Base-by-base conservation (phyloP, 1,139 yeast species). In the Candida pseudocylindracea region DNA sequence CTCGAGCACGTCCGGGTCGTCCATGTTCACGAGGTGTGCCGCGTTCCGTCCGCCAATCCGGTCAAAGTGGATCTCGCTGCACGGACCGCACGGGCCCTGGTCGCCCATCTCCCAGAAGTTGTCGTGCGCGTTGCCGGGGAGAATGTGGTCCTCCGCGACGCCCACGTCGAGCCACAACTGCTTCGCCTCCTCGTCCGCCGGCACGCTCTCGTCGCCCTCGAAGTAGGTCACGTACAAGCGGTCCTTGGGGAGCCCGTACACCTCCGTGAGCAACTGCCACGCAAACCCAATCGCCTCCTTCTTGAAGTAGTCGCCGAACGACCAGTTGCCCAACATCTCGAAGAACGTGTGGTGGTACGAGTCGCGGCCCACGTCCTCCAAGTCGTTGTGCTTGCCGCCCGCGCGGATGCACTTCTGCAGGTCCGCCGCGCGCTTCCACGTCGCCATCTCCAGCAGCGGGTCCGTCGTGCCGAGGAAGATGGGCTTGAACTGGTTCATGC, bases 101-200 rank as follows among this genome's bases (percentile, higher is more conserved):
- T 91, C 99, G 44, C 99, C 99, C 99, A 88, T 88, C 61, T 91
- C 99, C 99, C 99, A 88, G 54, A 88, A 88, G 59, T 88, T 88
- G 52, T 88, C 99, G 50, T 72, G 62, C 35, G 73, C 79, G 41
- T 72, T 61, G 36, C 98, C 99, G 20, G 95, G 93, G 42, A 88
- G 60, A 43, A 88, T 85, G 50, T 83, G 96, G 50, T 75, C 88
- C 42, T 80, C 93, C 27, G 72, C 67, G 36, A 88, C 93, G 42
- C 99, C 99, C 30, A 75, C 76, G 29, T 65, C 67, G 40, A 63
- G 57, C 99, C 99, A 88, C 40, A 72, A 59, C 43, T 76, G 60
- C 51, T 78, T 79, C 36, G 98, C 95, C 56, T 88, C 98, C 39
- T 79, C 61, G 61, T 88, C 99, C 13, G 98, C 85, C 46, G 72